Base-by-base conservation (phyloP, 176 grass and related monocot genomes). In the Cymbopogon citratus region DNA sequence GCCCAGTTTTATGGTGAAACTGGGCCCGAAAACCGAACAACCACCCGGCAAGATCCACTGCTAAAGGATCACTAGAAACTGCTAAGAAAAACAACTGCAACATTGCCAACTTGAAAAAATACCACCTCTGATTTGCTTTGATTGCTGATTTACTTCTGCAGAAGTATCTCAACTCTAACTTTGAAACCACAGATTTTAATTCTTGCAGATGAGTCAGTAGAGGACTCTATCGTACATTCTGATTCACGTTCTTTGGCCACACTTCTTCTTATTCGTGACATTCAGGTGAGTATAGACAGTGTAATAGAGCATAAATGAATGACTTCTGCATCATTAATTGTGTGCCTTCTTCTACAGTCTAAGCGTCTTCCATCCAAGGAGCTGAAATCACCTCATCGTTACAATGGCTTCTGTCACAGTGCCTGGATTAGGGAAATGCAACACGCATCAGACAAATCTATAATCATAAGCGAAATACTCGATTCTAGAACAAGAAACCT, bases 341-440 rank as follows among this genome's bases (percentile, higher is more conserved):
- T 72, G 25, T 70, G 62, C 65, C 61, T 85, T 74, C 25, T 68
- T 66, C 88, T 87, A 77, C 83, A 98, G 92, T 98, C 92, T 68
- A 98, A 95, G 54, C 91, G 95, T 63, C 90, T 98, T 74, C 95
- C 92, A 83, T 90, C 79, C 18, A 93, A 91, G 88, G 95, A 90
- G 68, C 70, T 80, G 85, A 98, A 79, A 80, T 90, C 96, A 79
- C 85, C 95, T 85, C 63, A 85, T 16, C 86, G 48, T 26, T 91
- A 86, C 74, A 79, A 75, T 13, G 89, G 88, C 40, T 91, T 93
- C 61, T 85, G 82, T 43, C 92, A 95, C 64, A 90, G 88, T 75
- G 90, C 96, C 44, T 98, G 92, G 96, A 98, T 98, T 76, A 73
- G 90, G 24, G 91, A 98, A 83, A 98, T 98, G 96, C 96, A 98